Percentiles rank a stretch among this genome's conserved stretches.
These are phyloP conservation scores for Cystofilobasidium macerans DNA, from an alignment of 768 basidiomycete genomes.

Conservation along the genomic window DNA sequence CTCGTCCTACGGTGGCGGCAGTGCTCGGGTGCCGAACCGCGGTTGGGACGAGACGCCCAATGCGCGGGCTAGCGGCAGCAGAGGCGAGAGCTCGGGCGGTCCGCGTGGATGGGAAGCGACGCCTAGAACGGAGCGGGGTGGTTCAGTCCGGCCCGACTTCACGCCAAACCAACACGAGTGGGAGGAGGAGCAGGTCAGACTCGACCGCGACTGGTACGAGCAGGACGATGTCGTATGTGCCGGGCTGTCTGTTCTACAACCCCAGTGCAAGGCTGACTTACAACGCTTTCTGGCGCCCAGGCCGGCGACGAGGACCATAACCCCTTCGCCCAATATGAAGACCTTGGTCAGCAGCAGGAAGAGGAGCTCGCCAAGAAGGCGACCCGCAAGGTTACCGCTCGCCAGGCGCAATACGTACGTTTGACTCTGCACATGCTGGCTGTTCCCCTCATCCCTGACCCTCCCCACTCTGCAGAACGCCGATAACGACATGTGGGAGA, in stretches of 20 bases:
- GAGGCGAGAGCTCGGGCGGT: background rate
- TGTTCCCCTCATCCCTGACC: background rate
- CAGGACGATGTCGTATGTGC: constrained; percentile 67
- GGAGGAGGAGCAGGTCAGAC: constrained; percentile 87
- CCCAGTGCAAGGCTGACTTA: background rate
- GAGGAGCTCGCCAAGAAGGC: constrained; percentile 66
- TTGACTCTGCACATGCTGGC: background rate
- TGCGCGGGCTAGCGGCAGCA: constrained; percentile 30
- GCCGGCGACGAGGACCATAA: constrained; percentile 81
- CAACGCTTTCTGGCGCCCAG: constrained; percentile 17
- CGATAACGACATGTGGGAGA: constrained; percentile 98
- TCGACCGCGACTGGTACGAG: constrained; percentile 91
- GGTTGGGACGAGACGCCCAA: constrained; percentile 91
- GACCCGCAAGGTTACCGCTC: constrained; percentile 76
- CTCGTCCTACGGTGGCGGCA: constrained; percentile 43
- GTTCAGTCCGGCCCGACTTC: constrained; percentile 19
- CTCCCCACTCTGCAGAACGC: constrained; percentile 54
- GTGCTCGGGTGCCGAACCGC: constrained; percentile 79
- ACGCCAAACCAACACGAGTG: constrained; percentile 53
- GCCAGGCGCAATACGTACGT: constrained; percentile 89
- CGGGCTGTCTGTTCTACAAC: constrained; percentile 1
- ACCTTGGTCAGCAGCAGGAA: constrained; percentile 56
- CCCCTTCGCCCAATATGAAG: constrained; percentile 85
- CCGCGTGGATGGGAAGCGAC: constrained; percentile 28
- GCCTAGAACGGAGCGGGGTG: constrained; percentile 16